phyloP scores from a whole-genome alignment of 176 grass and related monocot species.

The Rhynchospora tenuis region DNA sequence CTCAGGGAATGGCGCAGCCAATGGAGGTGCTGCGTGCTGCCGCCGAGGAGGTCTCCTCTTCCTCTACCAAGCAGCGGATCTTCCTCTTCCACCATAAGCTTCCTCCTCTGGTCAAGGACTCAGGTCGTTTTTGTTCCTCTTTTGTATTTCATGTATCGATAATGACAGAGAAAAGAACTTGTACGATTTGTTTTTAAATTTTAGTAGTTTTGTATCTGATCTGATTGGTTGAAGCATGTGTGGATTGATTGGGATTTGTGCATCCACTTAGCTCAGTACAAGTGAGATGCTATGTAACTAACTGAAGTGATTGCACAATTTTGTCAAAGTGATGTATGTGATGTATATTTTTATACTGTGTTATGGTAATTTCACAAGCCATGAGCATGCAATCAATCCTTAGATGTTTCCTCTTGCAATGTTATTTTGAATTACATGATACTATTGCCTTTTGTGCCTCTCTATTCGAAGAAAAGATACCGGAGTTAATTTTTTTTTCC shows the following conservation, averaged over 20 bases:
- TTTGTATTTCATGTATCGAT: background rate
- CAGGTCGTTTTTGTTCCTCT: constrained; percentile 22
- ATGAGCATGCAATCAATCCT: background rate
- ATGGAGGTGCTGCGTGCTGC: constrained; percentile 58
- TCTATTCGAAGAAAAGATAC: background rate
- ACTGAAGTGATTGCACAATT: background rate
- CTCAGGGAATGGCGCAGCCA: constrained; percentile 35
- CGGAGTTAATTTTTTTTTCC: background rate
- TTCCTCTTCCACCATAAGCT: constrained; percentile 65
- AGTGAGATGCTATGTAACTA: background rate
- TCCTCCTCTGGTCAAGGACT: constrained; percentile 36
- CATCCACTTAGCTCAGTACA: background rate
- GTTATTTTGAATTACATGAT: background rate
- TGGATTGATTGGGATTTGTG: background rate
- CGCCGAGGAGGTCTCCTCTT: constrained; percentile 55
- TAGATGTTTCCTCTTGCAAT: background rate
- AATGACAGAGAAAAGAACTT: background rate
- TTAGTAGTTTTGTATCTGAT: background rate
- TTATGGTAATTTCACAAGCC: background rate
- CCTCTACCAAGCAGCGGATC: constrained; percentile 67
- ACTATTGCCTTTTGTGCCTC: background rate
- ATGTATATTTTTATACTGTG: background rate
- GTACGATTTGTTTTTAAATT: background rate
- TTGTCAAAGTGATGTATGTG: background rate
- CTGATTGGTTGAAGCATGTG: background rate